Conservation (phyloP, 2,329 filamentous ascomycete genomes). For the Nigrospora sphaerica region DNA sequence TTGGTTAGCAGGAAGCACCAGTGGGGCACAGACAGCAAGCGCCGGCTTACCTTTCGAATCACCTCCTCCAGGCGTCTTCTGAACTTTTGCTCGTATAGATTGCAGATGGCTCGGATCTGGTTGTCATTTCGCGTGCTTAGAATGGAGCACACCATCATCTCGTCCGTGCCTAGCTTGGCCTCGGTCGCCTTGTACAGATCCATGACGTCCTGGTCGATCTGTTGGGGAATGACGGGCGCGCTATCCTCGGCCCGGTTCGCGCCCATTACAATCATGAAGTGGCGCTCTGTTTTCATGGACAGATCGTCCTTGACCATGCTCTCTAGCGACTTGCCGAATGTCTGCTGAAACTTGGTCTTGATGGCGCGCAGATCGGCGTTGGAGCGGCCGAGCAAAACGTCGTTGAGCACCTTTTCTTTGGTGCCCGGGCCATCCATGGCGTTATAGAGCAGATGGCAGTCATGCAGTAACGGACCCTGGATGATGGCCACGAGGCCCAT, state of each 20-base stretch:
- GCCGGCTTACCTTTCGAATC: constrained; percentile 54
- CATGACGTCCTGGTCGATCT: constrained; percentile 69
- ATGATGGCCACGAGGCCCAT: constrained; percentile 68
- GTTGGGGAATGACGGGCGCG: constrained; percentile 62
- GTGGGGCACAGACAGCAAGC: neutral
- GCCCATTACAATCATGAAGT: constrained; percentile 76
- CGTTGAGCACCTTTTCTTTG: constrained; percentile 79
- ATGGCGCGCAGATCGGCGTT: constrained; percentile 88
- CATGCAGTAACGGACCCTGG: constrained; percentile 71
- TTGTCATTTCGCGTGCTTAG: constrained; percentile 69
- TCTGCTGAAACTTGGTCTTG: constrained; percentile 67
- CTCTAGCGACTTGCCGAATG: constrained; percentile 61
- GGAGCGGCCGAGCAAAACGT: constrained; percentile 72
- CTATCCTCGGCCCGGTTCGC: constrained; percentile 73
- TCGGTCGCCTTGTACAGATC: constrained; percentile 73
- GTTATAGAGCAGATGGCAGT: constrained; percentile 62
- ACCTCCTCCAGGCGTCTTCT: constrained; percentile 63
- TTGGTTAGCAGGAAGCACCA: neutral
- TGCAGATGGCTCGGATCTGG: constrained; percentile 75
- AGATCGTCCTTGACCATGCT: constrained; percentile 70
- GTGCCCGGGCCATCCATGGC: constrained; percentile 77
- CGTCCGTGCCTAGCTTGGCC: constrained; percentile 65
- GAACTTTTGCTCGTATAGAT: constrained; percentile 69
- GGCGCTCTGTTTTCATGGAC: constrained; percentile 75
- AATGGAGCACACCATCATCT: constrained; percentile 72